Evolutionary conservation across 1,284 basidiomycete species (phyloP), one percentile per base, ranked within the genome.

Genomic region (Heterobasidion occidentale): DNA sequence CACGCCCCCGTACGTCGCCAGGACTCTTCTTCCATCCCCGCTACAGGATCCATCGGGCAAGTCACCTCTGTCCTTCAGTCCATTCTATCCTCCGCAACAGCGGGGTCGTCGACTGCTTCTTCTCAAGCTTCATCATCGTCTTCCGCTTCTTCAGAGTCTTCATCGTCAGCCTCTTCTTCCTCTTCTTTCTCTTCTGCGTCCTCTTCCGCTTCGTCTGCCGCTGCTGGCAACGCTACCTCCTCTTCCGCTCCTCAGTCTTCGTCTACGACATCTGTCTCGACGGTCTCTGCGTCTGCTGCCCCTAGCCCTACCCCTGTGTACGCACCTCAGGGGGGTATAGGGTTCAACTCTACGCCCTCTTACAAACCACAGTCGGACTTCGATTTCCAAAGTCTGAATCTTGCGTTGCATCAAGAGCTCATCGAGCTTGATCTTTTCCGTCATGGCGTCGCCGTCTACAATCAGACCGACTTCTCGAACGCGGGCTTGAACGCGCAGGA

Each of bases 381-480:
- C 61, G 83, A 86, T 67, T 83, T 77, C 65, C 80, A 84, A 65
- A 82, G 80, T 2, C 66, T 86, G 74, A 77, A 76, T 58, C 68
- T 86, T 20, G 83, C 73, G 2, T 67, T 86, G 20, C 79, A 85
- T 64, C 84, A 86, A 68, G 82, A 84, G 67, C 81, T 70, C 61
- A 77, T 84, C 38, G 79, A 84, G 63, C 75, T 84, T 60, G 83
- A 85, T 61, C 68, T 87, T 3, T 86, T 87, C 75, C 76, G 83
- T 63, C 71, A 80, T 60, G 83, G 79, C 33, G 72, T 86, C 8
- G 73, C 76, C 14, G 62, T 69, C 34, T 88, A 87, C 69, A 77
- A 76, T 2, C 70, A 58, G 0, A 68, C 76, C 33, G 82, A 86
- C 45, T 87, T 86, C 63, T 76, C 78, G 45, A 77, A 68, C 2